These are phyloP conservation scores for Geranium rotundifolium DNA, from an alignment of 345 rosid species.

Conservation along the genomic window DNA sequence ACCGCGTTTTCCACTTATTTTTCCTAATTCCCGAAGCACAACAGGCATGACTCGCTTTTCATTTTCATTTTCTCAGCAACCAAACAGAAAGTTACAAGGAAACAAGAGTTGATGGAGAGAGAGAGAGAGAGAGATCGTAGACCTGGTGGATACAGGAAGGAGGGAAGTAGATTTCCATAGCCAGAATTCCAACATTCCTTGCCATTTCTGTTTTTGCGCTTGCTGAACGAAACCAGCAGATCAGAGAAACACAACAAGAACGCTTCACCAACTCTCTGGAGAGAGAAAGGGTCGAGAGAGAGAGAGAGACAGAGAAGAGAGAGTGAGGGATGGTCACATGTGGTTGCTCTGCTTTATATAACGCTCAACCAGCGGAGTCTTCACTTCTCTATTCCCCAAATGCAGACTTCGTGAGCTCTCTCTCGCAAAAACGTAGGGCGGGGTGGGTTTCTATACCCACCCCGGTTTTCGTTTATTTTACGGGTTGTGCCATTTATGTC, in stretches of 20 bases:
- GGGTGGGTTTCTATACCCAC: background rate
- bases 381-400: conserved; percentile 5
- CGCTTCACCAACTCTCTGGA: background rate
- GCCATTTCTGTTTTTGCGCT: conserved; percentile 35
- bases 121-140: conserved; percentile 2
- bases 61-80: conserved; percentile 1
- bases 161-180: conserved; percentile 96
- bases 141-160: conserved; percentile 96
- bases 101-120: conserved; percentile 2
- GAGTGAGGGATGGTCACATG: background rate
- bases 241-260: background rate
- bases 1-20: background rate
- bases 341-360: conserved; percentile 2
- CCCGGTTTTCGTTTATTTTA: conserved; percentile 1
- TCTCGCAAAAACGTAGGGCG: conserved; percentile 2
- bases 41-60: background rate
- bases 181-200: conserved; percentile 93
- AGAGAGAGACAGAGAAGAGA: conserved; percentile 4
- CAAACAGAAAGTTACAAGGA: conserved; percentile 2
- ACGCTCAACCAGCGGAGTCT: background rate
- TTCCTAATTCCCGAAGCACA: background rate
- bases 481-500: background rate
- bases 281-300: conserved; percentile 2
- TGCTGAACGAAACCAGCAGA: background rate
- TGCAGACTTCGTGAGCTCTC: conserved; percentile 11